These are phyloP conservation scores for Talaromyces wortmannii DNA, from an alignment of 495 filamentous ascomycete species.

Conservation along the genomic window DNA sequence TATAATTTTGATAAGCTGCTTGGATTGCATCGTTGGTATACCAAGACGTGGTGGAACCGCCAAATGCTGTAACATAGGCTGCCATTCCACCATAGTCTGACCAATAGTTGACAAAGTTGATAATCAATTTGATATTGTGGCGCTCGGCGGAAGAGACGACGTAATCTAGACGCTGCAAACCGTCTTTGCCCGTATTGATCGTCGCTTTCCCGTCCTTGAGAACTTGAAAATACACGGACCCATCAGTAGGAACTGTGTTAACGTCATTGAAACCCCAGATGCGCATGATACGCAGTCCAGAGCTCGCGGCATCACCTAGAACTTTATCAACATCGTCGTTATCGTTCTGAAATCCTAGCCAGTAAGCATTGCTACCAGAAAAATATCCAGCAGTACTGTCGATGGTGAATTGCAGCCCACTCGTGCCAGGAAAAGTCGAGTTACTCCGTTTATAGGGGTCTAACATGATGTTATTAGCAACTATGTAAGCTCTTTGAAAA, in stretches of 20 bases:
- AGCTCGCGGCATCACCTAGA: constrained; percentile 30
- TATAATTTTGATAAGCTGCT: constrained; percentile 51
- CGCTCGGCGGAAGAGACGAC: constrained; percentile 49
- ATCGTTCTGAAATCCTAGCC: constrained; percentile 55
- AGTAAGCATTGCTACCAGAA: constrained; percentile 63
- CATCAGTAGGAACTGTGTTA: constrained; percentile 26
- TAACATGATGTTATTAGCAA: no score
- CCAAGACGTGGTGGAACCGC: constrained; percentile 35
- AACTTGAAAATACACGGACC: constrained; percentile 49
- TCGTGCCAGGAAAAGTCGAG: not conserved
- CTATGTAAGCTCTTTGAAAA: no score
- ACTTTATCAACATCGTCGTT: constrained; percentile 48
- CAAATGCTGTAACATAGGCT: constrained; percentile 52
- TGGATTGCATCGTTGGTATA: constrained; percentile 48
- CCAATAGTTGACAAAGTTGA: constrained; percentile 44
- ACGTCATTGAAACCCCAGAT: constrained; percentile 63
- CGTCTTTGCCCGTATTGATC: constrained; percentile 54
- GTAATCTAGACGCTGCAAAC: constrained; percentile 57
- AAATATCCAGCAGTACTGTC: constrained; percentile 28
- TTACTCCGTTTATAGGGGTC: not conserved
- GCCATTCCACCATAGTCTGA: constrained; percentile 58
- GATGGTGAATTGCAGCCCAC: constrained; percentile 10
- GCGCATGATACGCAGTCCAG: constrained; percentile 56
- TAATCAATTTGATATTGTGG: constrained; percentile 47
- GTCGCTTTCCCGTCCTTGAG: constrained; percentile 39